Evolutionary conservation across 768 basidiomycete species (phyloP).

Genomic region (Agaricus subrufescens): DNA sequence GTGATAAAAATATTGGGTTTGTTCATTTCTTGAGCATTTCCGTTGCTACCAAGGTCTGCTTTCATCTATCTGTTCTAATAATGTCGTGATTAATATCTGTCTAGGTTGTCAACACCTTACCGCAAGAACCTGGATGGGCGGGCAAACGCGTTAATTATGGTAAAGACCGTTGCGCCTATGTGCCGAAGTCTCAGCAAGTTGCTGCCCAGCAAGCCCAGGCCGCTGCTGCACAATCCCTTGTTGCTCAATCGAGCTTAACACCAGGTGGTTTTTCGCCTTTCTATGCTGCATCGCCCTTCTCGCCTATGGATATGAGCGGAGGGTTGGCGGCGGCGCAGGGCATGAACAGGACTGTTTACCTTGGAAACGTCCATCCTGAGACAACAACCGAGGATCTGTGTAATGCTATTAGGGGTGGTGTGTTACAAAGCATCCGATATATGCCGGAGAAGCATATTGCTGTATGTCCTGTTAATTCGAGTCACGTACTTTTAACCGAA

Average conservation of each 20-base stretch:
- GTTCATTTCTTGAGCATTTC: conserved; percentile 97
- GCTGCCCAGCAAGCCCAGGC: conserved; percentile 84
- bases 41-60: conserved; percentile 85
- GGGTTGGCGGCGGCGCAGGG: conserved; percentile 35
- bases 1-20: conserved; percentile 99
- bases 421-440: conserved; percentile 90
- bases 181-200: conserved; percentile 92
- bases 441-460: conserved; percentile 98
- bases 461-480: conserved; percentile 40
- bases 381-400: conserved; percentile 93
- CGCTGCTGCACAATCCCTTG: conserved; percentile 71
- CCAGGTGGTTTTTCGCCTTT: conserved; percentile 41
- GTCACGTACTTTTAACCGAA: conserved; percentile 1
- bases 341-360: conserved; percentile 90
- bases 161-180: conserved; percentile 97
- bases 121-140: conserved; percentile 89
- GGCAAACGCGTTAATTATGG: conserved; percentile 98
- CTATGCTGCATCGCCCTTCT: conserved; percentile 39
- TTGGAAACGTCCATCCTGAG: conserved; percentile 97
- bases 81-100: not conserved
- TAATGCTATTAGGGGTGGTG: conserved; percentile 95
- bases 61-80: conserved; percentile 3
- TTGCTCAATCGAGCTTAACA: conserved; percentile 50
- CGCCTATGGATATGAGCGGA: conserved; percentile 29
- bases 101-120: conserved; percentile 90